phyloP scores from a whole-genome alignment of 805 yeast species.

The Candida insectalens region DNA sequence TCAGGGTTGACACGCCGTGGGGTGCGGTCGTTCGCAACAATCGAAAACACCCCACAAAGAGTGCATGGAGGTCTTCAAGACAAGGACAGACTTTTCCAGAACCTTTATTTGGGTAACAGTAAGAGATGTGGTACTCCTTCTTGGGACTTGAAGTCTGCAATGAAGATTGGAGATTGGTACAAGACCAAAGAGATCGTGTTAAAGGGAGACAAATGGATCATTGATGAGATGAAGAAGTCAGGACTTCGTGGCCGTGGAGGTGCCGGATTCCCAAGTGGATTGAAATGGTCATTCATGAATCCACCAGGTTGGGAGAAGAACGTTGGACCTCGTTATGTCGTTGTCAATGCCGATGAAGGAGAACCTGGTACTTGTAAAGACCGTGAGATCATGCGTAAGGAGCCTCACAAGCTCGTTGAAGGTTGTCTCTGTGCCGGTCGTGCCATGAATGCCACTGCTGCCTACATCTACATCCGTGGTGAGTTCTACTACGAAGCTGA shows the following conservation, averaged over 20 bases:
- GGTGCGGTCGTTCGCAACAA: slow-evolving; percentile 27
- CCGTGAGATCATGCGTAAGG: slow-evolving; percentile 83
- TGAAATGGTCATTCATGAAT: slow-evolving; percentile 90
- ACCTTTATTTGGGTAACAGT: slow-evolving; percentile 41
- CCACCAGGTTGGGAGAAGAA: slow-evolving; percentile 95
- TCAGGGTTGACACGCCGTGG: neutral
- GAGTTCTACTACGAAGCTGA: slow-evolving; percentile 81
- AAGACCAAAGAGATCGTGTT: slow-evolving; percentile 78
- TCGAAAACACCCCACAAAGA: slow-evolving; percentile 42
- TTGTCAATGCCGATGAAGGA: slow-evolving; percentile 90
- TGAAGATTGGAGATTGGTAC: slow-evolving; percentile 84
- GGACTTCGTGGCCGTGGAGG: slow-evolving; percentile 91
- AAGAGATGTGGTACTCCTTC: slow-evolving; percentile 52
- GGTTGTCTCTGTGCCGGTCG: slow-evolving; percentile 88
- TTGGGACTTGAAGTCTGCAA: slow-evolving; percentile 58
- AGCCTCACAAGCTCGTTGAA: slow-evolving; percentile 85
- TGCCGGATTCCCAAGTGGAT: slow-evolving; percentile 88
- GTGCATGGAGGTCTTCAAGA: slow-evolving; percentile 69
- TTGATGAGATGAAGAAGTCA: slow-evolving; percentile 75
- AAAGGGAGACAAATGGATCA: slow-evolving; percentile 86
- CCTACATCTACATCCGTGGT: slow-evolving; percentile 84
- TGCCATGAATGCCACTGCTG: slow-evolving; percentile 90
- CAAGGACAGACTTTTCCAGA: slow-evolving; percentile 81
- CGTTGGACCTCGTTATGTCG: slow-evolving; percentile 80
- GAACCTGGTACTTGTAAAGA: slow-evolving; percentile 94